Evolutionary conservation across 1,139 yeast species (phyloP), one percentile per base, ranked within the genome.

Genomic region (Zygoascus meyerae): DNA sequence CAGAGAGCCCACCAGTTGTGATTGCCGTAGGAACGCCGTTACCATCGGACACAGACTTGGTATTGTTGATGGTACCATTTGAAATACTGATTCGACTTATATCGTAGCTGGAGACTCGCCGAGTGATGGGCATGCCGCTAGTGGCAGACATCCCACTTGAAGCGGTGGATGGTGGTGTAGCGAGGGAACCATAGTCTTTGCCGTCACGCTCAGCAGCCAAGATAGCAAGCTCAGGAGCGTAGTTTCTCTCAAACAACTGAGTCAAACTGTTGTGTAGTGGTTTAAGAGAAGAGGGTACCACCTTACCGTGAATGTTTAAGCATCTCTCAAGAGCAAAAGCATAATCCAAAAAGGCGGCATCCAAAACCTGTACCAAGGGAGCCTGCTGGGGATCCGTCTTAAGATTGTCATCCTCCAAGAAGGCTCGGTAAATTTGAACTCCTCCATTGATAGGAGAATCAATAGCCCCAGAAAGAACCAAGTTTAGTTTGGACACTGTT

Each of bases 391-490:
- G 59, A 16, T 76, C 78, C n/a, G 70, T 70, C 36, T 52, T 49
- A 33, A 59, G 52, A 48, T 72, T 56, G 5, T 60, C 63, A 49
- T 74, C 75, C 34, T 66, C 69, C 58, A 85, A 77, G 65, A 87
- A 86, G 2, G 77, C 76, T 51, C 92, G 75, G 67, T 85, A 87
- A 59, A 85, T 87, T 4, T 87, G 86, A 54, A 87, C 86, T 49
- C 96, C 96, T 34, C 96, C 96, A 63, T 87, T 87, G 9, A 87
- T 94, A 5, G 96, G 96, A 0, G 95, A 81, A 61, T 87, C 95
- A 48, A 87, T 92, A 0, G 96, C 86, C 42, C 96, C 96, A 0
- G 92, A 78, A 46, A 87, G 71, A 55, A 81, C 82, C 66, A 95
- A 74, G 9, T 92, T 84, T 50, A 87, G 72, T 61, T 82, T 89